phyloP scores from a whole-genome alignment of 148 eudicot genomes.

The Simmondsia chinensis region DNA sequence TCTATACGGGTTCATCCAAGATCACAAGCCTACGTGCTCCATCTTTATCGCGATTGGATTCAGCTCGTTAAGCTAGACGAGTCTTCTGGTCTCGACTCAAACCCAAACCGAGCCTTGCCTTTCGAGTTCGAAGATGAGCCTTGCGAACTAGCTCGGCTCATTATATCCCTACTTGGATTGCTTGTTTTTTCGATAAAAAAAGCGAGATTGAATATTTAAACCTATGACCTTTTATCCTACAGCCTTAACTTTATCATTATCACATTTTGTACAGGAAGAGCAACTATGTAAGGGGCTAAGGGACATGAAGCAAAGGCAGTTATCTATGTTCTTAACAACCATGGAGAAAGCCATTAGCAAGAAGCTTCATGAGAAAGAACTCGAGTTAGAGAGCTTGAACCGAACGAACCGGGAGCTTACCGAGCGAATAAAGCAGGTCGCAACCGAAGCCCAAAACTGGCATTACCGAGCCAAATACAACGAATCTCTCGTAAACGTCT shows the following conservation, averaged over 20 bases:
- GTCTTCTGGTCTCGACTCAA: too few species aligned
- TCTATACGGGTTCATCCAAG: too few species aligned
- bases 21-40: too few species aligned
- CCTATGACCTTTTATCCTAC: too few species aligned
- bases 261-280: constrained; percentile 53
- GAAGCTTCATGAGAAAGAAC: constrained; percentile 65
- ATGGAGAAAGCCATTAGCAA: constrained; percentile 54
- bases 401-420: constrained; percentile 66
- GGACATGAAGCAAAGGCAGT: constrained; percentile 66
- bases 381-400: constrained; percentile 61
- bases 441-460: constrained; percentile 76
- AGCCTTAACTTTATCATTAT: not conserved
- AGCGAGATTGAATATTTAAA: too few species aligned
- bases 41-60: too few species aligned
- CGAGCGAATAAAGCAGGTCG: constrained; percentile 68
- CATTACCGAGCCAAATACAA: constrained; percentile 78
- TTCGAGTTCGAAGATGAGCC: too few species aligned
- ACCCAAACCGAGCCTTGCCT: too few species aligned
- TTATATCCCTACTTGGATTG: too few species aligned
- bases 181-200: too few species aligned
- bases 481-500: constrained; percentile 57
- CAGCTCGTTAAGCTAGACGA: too few species aligned
- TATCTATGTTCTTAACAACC: constrained; percentile 47
- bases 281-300: constrained; percentile 57
- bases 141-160: too few species aligned